phyloP scores from a whole-genome alignment of 139 green algal genomes.

The Spirogloea muscicola region DNA sequence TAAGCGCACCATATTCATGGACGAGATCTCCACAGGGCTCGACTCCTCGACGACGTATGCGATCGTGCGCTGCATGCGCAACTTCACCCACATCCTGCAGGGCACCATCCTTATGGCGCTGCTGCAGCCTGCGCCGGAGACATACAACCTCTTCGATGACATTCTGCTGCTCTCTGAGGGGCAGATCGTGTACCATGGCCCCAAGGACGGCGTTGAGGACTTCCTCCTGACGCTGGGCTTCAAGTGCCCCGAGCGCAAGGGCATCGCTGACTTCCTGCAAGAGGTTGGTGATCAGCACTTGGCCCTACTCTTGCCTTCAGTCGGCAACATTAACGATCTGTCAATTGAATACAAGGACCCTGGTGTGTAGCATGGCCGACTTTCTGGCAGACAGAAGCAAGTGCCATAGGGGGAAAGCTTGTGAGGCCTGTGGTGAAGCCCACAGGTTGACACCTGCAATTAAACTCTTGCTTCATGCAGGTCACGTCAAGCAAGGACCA shows the following conservation, averaged over 20 bases:
- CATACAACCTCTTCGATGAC: conserved; percentile 66
- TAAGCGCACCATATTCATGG: conserved; percentile 48
- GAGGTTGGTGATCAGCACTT: conserved; percentile 48
- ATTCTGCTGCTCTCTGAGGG: conserved; percentile 52
- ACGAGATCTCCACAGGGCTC: conserved; percentile 63
- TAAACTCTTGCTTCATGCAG: neutral
- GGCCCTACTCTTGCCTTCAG: neutral
- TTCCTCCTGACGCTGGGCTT: conserved; percentile 68
- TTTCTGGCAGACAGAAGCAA: too few relatives aligned
- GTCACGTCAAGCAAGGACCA: conserved; percentile 19
- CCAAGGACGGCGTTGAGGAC: conserved; percentile 39
- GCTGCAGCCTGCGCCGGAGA: conserved; percentile 78
- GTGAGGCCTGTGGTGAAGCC: too few relatives aligned
- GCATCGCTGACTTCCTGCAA: conserved; percentile 71
- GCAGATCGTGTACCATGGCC: conserved; percentile 14
- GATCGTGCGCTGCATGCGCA: conserved; percentile 2
- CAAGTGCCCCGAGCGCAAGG: conserved; percentile 51
- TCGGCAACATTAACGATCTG: too few relatives aligned
- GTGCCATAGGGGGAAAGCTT: too few relatives aligned
- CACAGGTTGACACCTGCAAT: too few relatives aligned
- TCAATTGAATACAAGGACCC: too few relatives aligned
- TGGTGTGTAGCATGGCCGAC: too few relatives aligned
- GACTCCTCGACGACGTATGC: conserved; percentile 70
- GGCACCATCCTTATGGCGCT: conserved; percentile 59
- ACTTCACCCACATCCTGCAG: conserved; percentile 27